phyloP scores from a whole-genome alignment of 495 filamentous ascomycete genomes.

The Penicillium coprophilum region DNA sequence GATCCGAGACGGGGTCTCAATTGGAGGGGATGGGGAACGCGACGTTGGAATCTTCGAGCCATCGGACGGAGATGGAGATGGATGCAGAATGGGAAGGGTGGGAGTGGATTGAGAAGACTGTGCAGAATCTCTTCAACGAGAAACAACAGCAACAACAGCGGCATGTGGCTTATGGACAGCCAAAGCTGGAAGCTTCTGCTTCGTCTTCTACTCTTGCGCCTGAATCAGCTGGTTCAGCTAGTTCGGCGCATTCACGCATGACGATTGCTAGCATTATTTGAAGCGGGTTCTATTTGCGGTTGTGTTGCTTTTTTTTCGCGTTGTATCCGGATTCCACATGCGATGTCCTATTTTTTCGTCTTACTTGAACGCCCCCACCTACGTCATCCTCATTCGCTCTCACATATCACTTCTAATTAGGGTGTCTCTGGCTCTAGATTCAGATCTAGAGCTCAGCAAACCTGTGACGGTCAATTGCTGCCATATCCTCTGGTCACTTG shows the following conservation, averaged over 20 bases:
- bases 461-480: not conserved
- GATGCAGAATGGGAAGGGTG: slow-evolving; percentile 52
- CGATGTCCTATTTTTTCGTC: not conserved
- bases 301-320: not conserved
- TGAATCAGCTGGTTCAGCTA: slow-evolving; percentile 37
- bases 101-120: slow-evolving; percentile 52
- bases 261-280: slow-evolving; percentile 79
- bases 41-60: slow-evolving; percentile 5
- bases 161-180: slow-evolving; percentile 24
- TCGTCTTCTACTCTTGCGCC: slow-evolving; percentile 31
- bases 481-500: not conserved
- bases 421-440: not conserved
- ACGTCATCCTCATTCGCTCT: not conserved
- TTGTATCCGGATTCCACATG: not conserved
- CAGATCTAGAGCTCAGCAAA: not conserved
- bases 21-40: slow-evolving; percentile 30
- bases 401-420: not conserved
- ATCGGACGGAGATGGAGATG: slow-evolving; percentile 10
- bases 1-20: slow-evolving; percentile 53
- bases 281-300: slow-evolving; percentile 8
- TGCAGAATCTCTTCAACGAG: slow-evolving; percentile 47
- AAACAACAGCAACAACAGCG: slow-evolving; percentile 32
- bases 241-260: slow-evolving; percentile 57
- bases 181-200: slow-evolving; percentile 15
- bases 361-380: not conserved